Evolutionary conservation across 2,329 filamentous ascomycete genomes (phyloP), one percentile per base, ranked within the genome.

Genomic region (Leptographium radiaticola): DNA sequence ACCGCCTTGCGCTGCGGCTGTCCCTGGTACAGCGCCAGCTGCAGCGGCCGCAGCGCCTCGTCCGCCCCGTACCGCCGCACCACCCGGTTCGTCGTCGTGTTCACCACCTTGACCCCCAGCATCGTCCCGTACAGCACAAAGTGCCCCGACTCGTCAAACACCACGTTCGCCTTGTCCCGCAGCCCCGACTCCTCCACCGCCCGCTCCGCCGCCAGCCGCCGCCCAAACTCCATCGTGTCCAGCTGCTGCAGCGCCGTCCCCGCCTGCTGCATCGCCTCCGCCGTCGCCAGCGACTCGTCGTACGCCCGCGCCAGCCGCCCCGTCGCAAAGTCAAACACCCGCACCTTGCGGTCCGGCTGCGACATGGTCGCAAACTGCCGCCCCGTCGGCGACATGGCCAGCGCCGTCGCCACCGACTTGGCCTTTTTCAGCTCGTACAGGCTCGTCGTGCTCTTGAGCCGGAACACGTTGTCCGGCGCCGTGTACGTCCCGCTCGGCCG

Each of bases 371-470:
- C 89, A 64, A 98, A 93, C 56, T 89, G 87, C 55, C 86, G 80
- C 6, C 91, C 89, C 0, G 85, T 85, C 0, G 90, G 89, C 0
- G 93, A 96, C 48, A 98, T 79, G 0, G 86, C 87, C 49, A 98
- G 74, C 12, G 87, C 87, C 5, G 83, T 81, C 0, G 91, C 90
- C 0, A 85, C 79, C 0, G 89, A 87, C 67, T 95, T 97, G 51
- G 87, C 80, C 69, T 96, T 97, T 65, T 95, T 97, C 72, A 98
- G 97, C 52, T 95, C 91, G 64, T 97, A 98, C 1, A 98, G 75
- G 63, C 87, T 93, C 3, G 93, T 98, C 1, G 87, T 84, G 65
- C 89, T 95, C 70, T 98, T 98, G 71, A 89, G 87, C 60, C 88
- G 79, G 66, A 95, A 98, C 18, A 98, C 89, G 52, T 81, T 89